These are phyloP conservation scores for Punica granatum DNA, from an alignment of 345 rosid genomes.

Conservation along the genomic window DNA sequence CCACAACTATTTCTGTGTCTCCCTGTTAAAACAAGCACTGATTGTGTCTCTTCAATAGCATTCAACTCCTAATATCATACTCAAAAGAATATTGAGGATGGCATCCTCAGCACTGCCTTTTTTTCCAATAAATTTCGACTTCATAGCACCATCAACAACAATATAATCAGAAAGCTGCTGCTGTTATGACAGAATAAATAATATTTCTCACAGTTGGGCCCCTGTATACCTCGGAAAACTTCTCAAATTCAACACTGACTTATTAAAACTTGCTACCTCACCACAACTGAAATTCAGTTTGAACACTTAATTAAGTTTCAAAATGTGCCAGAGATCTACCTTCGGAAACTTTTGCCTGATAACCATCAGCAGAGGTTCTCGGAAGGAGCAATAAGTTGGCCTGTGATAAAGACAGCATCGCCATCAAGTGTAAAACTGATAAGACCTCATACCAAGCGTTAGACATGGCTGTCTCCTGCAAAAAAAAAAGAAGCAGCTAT, in stretches of 20 bases:
- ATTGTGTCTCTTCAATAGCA: neutral
- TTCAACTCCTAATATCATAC: neutral
- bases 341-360: conserved; percentile 86
- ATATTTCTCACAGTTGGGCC: neutral
- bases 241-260: neutral
- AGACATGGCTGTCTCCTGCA: conserved; percentile 84
- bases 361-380: conserved; percentile 66
- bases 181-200: neutral
- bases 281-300: too few relatives aligned
- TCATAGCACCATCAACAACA: neutral
- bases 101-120: too few relatives aligned
- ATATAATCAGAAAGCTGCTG: neutral
- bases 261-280: neutral
- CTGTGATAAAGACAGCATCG: conserved; percentile 78
- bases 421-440: conserved; percentile 97
- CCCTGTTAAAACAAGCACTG: neutral
- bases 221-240: neutral
- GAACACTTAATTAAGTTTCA: neutral
- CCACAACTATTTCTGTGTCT: neutral
- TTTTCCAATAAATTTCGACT: too few relatives aligned
- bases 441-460: conserved; percentile 95
- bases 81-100: neutral
- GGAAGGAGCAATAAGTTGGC: conserved; percentile 93
- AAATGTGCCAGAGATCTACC: conserved; percentile 29
- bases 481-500: conserved; percentile 11